These are phyloP conservation scores for Phytophthora tentaculata DNA, from an alignment of 352 stramenopile species.

Conservation along the genomic window DNA sequence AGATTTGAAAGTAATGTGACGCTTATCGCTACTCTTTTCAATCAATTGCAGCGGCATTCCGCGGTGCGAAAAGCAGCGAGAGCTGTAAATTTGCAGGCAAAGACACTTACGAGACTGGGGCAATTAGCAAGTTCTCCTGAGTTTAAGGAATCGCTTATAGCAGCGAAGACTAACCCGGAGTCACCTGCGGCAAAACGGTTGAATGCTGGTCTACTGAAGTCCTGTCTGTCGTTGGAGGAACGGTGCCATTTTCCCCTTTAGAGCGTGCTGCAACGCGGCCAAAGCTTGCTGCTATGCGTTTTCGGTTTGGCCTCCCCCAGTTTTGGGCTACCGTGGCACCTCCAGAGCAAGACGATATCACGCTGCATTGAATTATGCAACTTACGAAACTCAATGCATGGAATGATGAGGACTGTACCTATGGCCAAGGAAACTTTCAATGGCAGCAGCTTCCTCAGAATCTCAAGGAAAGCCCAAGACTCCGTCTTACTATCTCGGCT, in stretches of 20 bases:
- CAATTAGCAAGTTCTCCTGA: not conserved
- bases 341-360: not conserved
- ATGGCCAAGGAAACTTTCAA: not conserved
- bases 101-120: not conserved
- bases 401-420: not conserved
- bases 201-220: not conserved
- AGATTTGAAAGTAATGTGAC: not conserved
- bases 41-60: not conserved
- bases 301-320: not conserved
- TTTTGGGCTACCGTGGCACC: not conserved
- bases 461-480: not conserved
- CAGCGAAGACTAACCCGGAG: not conserved
- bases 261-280: conserved; percentile 1
- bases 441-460: not conserved
- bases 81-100: not conserved
- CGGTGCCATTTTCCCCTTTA: conserved; percentile 6
- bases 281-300: not conserved
- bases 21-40: not conserved
- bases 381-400: not conserved
- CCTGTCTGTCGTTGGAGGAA: not conserved
- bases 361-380: not conserved
- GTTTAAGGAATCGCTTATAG: not conserved
- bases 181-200: not conserved
- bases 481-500: not conserved
- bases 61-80: not conserved